phyloP scores from a whole-genome alignment of 352 stramenopile species.

The Phytophthora parvispora region DNA sequence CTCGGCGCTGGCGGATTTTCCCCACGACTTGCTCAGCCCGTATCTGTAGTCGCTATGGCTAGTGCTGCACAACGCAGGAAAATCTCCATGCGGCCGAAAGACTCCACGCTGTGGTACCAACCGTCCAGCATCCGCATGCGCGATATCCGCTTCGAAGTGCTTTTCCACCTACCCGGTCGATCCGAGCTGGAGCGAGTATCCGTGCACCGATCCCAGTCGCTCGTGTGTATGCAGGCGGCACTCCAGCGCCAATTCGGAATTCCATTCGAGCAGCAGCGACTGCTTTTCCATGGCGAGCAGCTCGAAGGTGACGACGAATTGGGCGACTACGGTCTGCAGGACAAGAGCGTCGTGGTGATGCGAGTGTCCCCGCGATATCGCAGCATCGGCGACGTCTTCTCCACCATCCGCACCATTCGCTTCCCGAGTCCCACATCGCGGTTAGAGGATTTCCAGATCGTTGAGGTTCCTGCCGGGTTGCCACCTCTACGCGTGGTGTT shows the following conservation, averaged over 20 bases:
- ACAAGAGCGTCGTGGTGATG: slow-evolving; percentile 62
- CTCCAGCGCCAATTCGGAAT: slow-evolving; percentile 68
- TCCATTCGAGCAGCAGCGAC: slow-evolving; percentile 68
- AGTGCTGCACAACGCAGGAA: slow-evolving; percentile 14
- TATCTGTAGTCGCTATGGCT: slow-evolving; percentile 14
- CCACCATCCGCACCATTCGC: slow-evolving; percentile 65
- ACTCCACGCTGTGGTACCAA: slow-evolving; percentile 14
- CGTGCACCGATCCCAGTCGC: slow-evolving; percentile 56
- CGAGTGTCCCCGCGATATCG: slow-evolving; percentile 57
- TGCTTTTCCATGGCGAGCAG: slow-evolving; percentile 66
- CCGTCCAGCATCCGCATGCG: slow-evolving; percentile 26
- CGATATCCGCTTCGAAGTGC: slow-evolving; percentile 62
- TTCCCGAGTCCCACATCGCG: slow-evolving; percentile 36
- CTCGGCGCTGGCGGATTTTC: not conserved
- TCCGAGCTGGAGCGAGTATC: slow-evolving; percentile 46
- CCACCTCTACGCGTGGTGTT: slow-evolving; percentile 67
- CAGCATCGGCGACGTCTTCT: slow-evolving; percentile 72
- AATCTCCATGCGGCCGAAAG: slow-evolving; percentile 5
- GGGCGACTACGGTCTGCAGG: slow-evolving; percentile 59
- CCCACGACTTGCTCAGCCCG: slow-evolving; percentile 23
- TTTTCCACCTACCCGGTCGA: slow-evolving; percentile 50
- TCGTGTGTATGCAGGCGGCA: slow-evolving; percentile 62
- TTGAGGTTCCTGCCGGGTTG: slow-evolving; percentile 69
- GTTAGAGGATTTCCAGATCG: slow-evolving; percentile 63
- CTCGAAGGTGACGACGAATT: slow-evolving; percentile 77